These are phyloP conservation scores for Grosmannia huntii DNA, from an alignment of 2,329 filamentous ascomycete species.

Conservation along the genomic window DNA sequence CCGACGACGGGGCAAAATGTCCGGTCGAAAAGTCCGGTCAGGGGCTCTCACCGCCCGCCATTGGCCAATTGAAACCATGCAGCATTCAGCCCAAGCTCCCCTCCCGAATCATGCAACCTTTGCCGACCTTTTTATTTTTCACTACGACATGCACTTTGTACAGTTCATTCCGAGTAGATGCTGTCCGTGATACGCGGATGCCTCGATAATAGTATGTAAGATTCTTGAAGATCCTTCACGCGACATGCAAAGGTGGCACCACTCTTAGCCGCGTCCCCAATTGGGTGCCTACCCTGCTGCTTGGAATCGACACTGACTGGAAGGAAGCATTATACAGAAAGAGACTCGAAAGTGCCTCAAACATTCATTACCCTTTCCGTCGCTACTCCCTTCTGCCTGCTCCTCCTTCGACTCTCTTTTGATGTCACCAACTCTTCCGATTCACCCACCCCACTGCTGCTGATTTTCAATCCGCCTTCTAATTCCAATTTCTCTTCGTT, in stretches of 20 bases:
- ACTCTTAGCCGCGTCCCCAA: not conserved
- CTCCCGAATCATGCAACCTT: not conserved
- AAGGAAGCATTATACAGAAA: not conserved
- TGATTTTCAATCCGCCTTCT: not conserved
- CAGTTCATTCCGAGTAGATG: not conserved
- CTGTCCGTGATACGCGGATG: not conserved
- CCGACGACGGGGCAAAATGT: not conserved
- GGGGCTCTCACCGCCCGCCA: conserved; percentile 5
- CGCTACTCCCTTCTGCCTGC: too few relatives aligned
- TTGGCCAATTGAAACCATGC: conserved; percentile 6
- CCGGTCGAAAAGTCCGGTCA: conserved; percentile 3
- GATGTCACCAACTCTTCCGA: not conserved
- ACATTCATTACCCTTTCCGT: not conserved
- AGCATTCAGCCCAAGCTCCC: not conserved
- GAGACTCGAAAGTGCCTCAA: not conserved
- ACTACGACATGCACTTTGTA: not conserved
- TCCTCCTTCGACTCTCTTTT: not conserved
- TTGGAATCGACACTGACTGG: not conserved
- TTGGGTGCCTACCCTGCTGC: not conserved
- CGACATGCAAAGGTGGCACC: not conserved
- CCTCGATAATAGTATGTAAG: not conserved
- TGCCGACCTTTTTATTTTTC: not conserved
- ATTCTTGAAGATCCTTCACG: not conserved
- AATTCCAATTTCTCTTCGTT: not conserved
- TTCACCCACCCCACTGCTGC: not conserved